Evolutionary conservation across 441 rosid genomes (phyloP).

Genomic region (Melianthus villosus): DNA sequence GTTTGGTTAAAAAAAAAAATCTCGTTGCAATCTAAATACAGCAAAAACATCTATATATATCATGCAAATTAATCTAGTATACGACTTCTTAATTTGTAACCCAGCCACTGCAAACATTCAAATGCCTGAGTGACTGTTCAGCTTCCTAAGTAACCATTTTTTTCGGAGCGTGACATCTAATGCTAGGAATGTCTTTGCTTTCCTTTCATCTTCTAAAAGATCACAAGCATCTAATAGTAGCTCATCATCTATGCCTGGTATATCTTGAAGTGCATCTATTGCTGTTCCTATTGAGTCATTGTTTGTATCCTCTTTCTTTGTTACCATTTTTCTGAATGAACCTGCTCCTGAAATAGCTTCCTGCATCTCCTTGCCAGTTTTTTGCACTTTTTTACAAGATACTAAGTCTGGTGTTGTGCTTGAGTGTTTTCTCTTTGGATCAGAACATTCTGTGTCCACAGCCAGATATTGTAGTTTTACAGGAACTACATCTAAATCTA

Average conservation of each 20-base stretch:
- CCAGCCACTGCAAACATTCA: no score
- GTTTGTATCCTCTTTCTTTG: constrained; percentile 17
- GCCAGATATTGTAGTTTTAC: constrained; percentile 10
- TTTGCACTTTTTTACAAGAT: constrained; percentile 27
- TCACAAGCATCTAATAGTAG: constrained; percentile 74
- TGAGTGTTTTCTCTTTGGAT: constrained; percentile 30
- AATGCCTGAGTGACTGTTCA: no score
- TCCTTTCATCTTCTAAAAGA: constrained; percentile 66
- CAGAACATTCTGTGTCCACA: constrained; percentile 13
- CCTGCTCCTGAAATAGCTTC: constrained; percentile 13
- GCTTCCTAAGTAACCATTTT: constrained; percentile 73
- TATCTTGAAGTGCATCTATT: constrained; percentile 47
- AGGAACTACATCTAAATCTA: constrained; percentile 16
- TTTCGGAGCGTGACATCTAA: constrained; percentile 37
- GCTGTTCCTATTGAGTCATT: constrained; percentile 24
- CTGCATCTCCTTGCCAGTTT: constrained; percentile 21
- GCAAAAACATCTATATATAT: no score
- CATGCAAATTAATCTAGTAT: no score
- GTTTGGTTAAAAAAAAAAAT: no score
- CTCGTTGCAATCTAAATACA: no score
- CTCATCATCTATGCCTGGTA: constrained; percentile 61
- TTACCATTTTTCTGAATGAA: constrained; percentile 6
- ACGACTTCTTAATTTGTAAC: no score
- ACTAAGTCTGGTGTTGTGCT: constrained; percentile 7
- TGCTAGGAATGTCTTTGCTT: constrained; percentile 71